Conservation (phyloP, 495 filamentous ascomycete genomes). For the Penicillium odoratum region DNA sequence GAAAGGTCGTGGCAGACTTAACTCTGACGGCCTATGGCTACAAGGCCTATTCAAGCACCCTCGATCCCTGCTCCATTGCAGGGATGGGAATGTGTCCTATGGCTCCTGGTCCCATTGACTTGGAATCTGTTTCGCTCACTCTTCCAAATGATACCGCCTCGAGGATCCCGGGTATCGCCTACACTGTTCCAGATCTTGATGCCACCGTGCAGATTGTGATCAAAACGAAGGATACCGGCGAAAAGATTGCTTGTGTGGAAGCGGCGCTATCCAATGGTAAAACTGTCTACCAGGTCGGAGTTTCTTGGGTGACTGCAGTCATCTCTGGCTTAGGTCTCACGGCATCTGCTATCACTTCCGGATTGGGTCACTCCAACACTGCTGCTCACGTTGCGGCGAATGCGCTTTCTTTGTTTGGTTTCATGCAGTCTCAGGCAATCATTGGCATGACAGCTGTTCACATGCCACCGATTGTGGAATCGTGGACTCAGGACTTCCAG, state of each 20-base stretch:
- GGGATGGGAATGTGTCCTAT: conserved; percentile 89
- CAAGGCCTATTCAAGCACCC: conserved; percentile 55
- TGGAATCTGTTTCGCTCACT: conserved; percentile 63
- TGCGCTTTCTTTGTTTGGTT: conserved; percentile 87
- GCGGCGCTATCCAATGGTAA: conserved; percentile 89
- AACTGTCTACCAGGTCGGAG: conserved; percentile 84
- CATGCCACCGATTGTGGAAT: conserved; percentile 83
- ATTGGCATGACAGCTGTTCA: conserved; percentile 83
- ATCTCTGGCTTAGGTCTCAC: conserved; percentile 82
- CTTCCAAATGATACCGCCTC: conserved; percentile 57
- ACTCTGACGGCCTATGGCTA: conserved; percentile 81
- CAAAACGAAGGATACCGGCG: conserved; percentile 59
- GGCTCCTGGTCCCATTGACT: conserved; percentile 77
- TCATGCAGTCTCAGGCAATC: conserved; percentile 97
- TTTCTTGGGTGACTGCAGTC: conserved; percentile 86
- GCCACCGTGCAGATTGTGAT: conserved; percentile 81
- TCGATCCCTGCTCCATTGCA: conserved; percentile 74
- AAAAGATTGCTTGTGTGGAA: conserved; percentile 82
- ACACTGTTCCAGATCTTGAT: conserved; percentile 89
- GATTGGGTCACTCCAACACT: conserved; percentile 89
- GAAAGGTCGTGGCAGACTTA: conserved; percentile 79
- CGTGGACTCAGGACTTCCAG: conserved; percentile 98
- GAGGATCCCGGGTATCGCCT: conserved; percentile 80
- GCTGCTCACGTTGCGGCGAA: conserved; percentile 95
- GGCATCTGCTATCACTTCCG: conserved; percentile 78